A percentile compares a stretch with the other conserved stretches of the same genome.
Evolutionary conservation across 805 yeast genomes (phyloP).

Genomic region (Priceomyces melissophilus): DNA sequence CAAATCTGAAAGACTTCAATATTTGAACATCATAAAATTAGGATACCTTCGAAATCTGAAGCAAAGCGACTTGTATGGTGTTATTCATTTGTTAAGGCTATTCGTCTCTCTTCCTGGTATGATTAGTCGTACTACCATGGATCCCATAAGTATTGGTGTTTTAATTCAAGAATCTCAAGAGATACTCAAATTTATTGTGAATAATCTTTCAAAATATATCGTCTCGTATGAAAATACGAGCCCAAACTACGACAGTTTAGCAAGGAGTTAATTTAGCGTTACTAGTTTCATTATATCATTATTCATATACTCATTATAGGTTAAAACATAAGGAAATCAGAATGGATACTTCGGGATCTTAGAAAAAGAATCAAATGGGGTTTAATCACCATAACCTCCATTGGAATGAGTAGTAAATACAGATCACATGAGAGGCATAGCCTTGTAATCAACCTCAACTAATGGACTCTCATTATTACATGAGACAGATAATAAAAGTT

Average conservation of each 20-base stretch:
- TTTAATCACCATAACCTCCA: no score
- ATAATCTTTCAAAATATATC: slow-evolving; percentile 31
- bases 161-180: slow-evolving; percentile 54
- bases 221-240: slow-evolving; percentile 37
- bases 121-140: slow-evolving; percentile 78
- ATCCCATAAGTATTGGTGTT: slow-evolving; percentile 59
- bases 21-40: slow-evolving; percentile 45
- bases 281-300: background rate
- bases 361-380: background rate
- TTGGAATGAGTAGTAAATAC: background rate
- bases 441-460: slow-evolving; percentile 62
- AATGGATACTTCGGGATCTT: background rate
- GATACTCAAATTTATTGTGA: slow-evolving; percentile 50
- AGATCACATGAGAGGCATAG: slow-evolving; percentile 42
- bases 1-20: slow-evolving; percentile 76
- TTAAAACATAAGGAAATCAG: slow-evolving; percentile 6
- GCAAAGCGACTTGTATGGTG: slow-evolving; percentile 61
- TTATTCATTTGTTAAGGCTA: slow-evolving; percentile 77
- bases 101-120: slow-evolving; percentile 79
- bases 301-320: slow-evolving; percentile 6
- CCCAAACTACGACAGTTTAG: slow-evolving; percentile 39
- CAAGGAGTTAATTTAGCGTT: slow-evolving; percentile 12
- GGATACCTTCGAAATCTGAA: slow-evolving; percentile 26
- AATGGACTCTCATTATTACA: slow-evolving; percentile 66
- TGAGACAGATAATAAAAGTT: slow-evolving; percentile 57